These are phyloP conservation scores for Alnus glutinosa DNA, from an alignment of 306 rosid genomes.

Conservation along the genomic window DNA sequence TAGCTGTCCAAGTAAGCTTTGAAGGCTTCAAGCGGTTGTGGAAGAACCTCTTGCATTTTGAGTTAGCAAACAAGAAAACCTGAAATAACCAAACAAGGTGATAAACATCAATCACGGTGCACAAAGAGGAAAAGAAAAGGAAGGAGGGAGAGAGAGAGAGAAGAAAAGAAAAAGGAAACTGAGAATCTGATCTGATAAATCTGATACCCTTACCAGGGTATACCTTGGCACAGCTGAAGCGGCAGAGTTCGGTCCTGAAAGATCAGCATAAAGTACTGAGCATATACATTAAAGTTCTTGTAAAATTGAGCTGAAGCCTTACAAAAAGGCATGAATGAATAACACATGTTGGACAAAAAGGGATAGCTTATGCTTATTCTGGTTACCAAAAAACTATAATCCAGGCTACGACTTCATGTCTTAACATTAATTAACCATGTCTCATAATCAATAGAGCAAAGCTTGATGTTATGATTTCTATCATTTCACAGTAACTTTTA, in stretches of 20 bases:
- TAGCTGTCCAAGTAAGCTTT: slow-evolving; percentile 87
- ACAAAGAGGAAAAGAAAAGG: background rate
- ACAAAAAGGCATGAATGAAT: background rate
- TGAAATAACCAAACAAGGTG: slow-evolving; percentile 12
- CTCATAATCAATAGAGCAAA: background rate
- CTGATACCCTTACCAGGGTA: slow-evolving; percentile 90
- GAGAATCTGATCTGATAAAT: slow-evolving; percentile 81
- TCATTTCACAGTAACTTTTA: background rate
- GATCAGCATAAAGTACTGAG: slow-evolving; percentile 17
- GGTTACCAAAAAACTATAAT: background rate
- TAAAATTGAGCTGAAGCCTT: background rate
- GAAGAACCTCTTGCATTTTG: slow-evolving; percentile 75
- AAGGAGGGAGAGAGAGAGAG: no score
- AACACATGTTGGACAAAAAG: background rate
- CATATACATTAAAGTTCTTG: background rate
- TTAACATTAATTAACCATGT: background rate
- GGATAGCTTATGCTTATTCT: background rate
- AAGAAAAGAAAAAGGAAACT: no score
- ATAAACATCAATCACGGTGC: background rate
- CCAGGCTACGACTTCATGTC: background rate
- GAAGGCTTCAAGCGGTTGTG: slow-evolving; percentile 86
- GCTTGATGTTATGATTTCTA: background rate
- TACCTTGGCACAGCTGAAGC: slow-evolving; percentile 87
- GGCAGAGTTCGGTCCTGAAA: slow-evolving; percentile 80
- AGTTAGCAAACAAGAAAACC: slow-evolving; percentile 79